These are phyloP conservation scores for Fusarium sp. DNA, from an alignment of 2,329 filamentous ascomycete species.

Conservation along the genomic window DNA sequence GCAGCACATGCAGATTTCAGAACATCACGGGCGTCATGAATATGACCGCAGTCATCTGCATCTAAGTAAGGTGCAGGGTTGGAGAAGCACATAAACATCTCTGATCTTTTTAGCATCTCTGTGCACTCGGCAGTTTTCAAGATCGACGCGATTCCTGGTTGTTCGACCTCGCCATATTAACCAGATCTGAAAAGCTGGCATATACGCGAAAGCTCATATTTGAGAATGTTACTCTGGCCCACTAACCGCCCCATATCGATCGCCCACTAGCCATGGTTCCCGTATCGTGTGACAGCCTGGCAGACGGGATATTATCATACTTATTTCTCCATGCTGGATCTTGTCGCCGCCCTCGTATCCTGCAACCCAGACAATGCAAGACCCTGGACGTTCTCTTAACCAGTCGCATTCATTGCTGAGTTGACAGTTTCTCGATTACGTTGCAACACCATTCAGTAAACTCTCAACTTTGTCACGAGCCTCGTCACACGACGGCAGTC, in stretches of 20 bases:
- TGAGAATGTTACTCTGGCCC: not conserved
- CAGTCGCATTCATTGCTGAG: conserved; percentile 26
- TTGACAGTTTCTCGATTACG: conserved; percentile 14
- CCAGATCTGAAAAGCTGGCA: not conserved
- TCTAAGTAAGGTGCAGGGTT: not conserved
- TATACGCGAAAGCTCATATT: not conserved
- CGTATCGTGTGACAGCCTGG: conserved; percentile 1
- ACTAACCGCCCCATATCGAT: not conserved
- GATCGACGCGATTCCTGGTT: not conserved
- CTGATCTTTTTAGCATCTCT: not conserved
- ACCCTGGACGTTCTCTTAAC: conserved; percentile 11
- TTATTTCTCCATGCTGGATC: conserved; percentile 14
- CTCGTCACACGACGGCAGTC: not conserved
- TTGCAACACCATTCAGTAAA: not conserved
- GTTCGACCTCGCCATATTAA: not conserved
- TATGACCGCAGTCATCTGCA: not conserved
- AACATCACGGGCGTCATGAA: not conserved
- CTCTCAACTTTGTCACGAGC: not conserved
- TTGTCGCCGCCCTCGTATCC: conserved; percentile 11
- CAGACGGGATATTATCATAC: not conserved
- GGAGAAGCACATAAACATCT: not conserved
- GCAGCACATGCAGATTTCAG: not conserved
- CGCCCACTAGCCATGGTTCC: conserved; percentile 22
- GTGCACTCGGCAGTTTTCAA: not conserved
- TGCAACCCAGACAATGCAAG: conserved; percentile 22